phyloP scores from a whole-genome alignment of 73 alveolate species.

The Paramecium pentaurelia region DNA sequence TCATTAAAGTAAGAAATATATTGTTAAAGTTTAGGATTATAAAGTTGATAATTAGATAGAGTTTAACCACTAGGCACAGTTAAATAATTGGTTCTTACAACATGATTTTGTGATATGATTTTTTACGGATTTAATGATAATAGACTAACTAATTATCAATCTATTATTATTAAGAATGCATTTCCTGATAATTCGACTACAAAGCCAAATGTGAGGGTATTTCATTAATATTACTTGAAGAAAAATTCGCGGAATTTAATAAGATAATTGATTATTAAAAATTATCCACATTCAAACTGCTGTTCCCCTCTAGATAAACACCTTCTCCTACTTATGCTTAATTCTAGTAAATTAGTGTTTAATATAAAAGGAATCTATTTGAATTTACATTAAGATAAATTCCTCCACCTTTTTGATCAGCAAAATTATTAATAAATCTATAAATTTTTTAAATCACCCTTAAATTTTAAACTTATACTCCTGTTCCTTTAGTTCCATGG shows the following conservation, averaged over 20 bases:
- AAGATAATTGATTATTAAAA: neutral
- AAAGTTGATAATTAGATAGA: too few relatives aligned
- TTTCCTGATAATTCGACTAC: neutral
- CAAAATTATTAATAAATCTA: neutral
- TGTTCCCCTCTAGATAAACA: neutral
- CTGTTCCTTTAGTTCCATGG: neutral
- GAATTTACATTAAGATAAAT: neutral
- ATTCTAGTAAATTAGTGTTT: too few relatives aligned
- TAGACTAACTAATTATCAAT: neutral
- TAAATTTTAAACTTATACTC: neutral
- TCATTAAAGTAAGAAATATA: too few relatives aligned
- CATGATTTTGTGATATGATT: neutral
- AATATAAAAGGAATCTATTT: too few relatives aligned
- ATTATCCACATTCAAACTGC: neutral
- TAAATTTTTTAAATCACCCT: too few relatives aligned
- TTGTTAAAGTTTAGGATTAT: neutral
- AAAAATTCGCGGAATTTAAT: neutral
- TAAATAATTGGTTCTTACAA: neutral
- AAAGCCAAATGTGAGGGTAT: neutral
- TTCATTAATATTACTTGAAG: neutral
- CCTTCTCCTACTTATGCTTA: too few relatives aligned
- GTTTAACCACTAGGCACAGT: neutral
- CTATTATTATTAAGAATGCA: too few relatives aligned
- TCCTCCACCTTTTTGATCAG: neutral
- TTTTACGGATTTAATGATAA: neutral